These are phyloP conservation scores for Boletellus emodensis DNA, from an alignment of 768 basidiomycete genomes.

Conservation along the genomic window DNA sequence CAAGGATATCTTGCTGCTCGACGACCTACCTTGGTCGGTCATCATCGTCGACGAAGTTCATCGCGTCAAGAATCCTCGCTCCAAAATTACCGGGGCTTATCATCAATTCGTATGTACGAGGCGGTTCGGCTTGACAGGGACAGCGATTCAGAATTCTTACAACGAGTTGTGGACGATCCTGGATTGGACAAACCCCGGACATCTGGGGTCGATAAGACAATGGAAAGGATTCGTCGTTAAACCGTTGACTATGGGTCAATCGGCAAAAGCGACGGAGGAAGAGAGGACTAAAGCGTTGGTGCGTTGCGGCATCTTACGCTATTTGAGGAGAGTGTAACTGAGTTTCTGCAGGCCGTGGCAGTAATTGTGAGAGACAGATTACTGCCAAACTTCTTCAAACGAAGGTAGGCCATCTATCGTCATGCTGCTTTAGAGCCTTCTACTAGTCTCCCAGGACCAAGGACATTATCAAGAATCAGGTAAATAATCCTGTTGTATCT, in stretches of 20 bases:
- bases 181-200: slow-evolving; percentile 86
- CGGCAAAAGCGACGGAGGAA: slow-evolving; percentile 57
- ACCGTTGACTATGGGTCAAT: slow-evolving; percentile 68
- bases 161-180: slow-evolving; percentile 89
- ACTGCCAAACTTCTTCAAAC: slow-evolving; percentile 77
- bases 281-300: slow-evolving; percentile 55
- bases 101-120: slow-evolving; percentile 60
- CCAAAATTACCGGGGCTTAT: slow-evolving; percentile 64
- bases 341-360: slow-evolving; percentile 49
- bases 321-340: neutral
- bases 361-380: slow-evolving; percentile 58
- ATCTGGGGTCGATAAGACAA: slow-evolving; percentile 64
- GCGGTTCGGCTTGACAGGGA: slow-evolving; percentile 86
- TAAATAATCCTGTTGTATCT: slow-evolving; percentile 15
- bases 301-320: slow-evolving; percentile 11
- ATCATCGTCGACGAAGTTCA: slow-evolving; percentile 90
- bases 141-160: slow-evolving; percentile 84
- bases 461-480: slow-evolving; percentile 68
- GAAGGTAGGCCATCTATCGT: slow-evolving; percentile 47
- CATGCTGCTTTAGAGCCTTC: neutral
- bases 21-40: slow-evolving; percentile 65
- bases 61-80: slow-evolving; percentile 73
- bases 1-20: slow-evolving; percentile 63
- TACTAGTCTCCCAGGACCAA: slow-evolving; percentile 52
- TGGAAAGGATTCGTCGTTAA: slow-evolving; percentile 73